Evolutionary conservation across 1,284 basidiomycete genomes (phyloP).

Genomic region (Ganoderma lucidum): DNA sequence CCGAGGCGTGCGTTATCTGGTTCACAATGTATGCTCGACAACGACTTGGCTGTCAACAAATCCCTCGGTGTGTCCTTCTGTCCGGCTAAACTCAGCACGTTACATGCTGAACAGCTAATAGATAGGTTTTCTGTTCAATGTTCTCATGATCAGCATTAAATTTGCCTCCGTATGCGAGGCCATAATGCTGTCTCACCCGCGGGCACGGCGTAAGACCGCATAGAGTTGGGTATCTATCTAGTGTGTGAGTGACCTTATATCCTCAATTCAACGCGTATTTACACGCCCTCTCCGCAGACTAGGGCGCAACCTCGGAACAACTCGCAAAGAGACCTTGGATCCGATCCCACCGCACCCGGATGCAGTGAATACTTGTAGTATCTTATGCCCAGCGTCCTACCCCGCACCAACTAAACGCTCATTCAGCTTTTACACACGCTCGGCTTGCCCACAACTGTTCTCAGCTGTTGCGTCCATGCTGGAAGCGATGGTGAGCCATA

Average conservation of each 20-base stretch:
- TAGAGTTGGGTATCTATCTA: background rate
- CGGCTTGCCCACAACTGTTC: background rate
- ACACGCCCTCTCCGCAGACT: background rate
- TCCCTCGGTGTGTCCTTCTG: too few species aligned
- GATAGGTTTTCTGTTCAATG: background rate
- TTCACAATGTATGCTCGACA: background rate
- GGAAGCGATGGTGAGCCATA: background rate
- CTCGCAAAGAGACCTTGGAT: background rate
- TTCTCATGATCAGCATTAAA: background rate
- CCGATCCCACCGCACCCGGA: background rate
- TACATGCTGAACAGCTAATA: background rate
- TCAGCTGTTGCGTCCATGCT: background rate
- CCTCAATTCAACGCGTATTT: background rate
- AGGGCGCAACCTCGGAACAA: background rate
- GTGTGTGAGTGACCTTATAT: background rate
- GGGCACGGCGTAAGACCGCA: background rate
- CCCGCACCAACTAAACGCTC: background rate
- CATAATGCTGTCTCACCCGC: background rate
- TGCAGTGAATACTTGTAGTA: background rate
- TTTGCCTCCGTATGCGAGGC: background rate
- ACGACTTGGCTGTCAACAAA: background rate
- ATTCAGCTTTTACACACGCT: background rate
- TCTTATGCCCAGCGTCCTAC: background rate
- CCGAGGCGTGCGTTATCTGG: background rate
- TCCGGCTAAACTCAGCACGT: background rate